Evolutionary conservation across 2,329 filamentous ascomycete species (phyloP).

Genomic region (Thielaviopsis euricoi): DNA sequence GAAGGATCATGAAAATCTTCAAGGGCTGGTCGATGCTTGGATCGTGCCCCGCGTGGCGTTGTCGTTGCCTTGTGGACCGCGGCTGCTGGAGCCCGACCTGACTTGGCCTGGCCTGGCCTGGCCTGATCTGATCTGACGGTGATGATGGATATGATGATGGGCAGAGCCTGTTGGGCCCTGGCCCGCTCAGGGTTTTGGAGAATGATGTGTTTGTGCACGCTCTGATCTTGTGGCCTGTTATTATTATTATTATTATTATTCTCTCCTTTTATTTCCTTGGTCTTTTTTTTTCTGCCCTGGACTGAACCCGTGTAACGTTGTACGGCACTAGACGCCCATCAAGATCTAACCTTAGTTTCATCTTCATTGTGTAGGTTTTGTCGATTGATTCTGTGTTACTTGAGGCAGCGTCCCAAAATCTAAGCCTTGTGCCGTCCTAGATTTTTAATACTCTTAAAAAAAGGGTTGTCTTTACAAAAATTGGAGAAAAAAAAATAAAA

Average conservation of each 20-base stretch:
- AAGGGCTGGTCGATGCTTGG: no score
- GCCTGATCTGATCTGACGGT: no score
- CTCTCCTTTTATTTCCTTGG: neutral
- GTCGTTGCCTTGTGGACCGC: no score
- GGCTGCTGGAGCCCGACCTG: no score
- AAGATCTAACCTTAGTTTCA: neutral
- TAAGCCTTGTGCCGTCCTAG: no score
- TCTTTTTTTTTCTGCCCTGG: neutral
- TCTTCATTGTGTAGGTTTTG: neutral
- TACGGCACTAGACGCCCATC: neutral
- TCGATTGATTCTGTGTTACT: neutral
- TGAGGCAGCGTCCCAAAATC: neutral
- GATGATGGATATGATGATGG: no score
- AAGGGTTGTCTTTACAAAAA: no score
- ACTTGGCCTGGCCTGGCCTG: no score
- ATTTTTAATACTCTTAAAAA: no score
- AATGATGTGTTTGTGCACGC: neutral
- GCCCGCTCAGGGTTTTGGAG: neutral
- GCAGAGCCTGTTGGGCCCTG: neutral
- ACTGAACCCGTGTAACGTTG: neutral
- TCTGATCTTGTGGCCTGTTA: neutral
- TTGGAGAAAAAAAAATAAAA: no score
- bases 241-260: neutral
- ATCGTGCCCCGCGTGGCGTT: no score
- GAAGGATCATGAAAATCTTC: no score